These are phyloP conservation scores for Mycena epipterygia DNA, from an alignment of 768 basidiomycete species.

Conservation along the genomic window DNA sequence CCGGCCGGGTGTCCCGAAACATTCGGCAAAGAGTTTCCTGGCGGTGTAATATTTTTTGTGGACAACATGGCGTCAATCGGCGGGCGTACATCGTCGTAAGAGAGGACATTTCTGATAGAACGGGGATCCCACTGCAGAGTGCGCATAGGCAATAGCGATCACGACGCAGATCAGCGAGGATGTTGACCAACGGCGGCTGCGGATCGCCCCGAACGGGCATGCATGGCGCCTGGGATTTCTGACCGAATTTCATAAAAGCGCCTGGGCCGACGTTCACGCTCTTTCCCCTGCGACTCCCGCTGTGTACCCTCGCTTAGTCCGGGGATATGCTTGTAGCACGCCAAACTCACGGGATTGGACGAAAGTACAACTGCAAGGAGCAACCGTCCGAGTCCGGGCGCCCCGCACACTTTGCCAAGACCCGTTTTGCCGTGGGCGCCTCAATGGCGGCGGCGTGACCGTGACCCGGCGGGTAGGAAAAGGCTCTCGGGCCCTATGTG, in stretches of 20 bases:
- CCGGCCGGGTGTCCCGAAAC: constrained; percentile 25
- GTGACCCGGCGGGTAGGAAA: constrained; percentile 6
- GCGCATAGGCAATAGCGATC: constrained; percentile 15
- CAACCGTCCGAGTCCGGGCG: not conserved
- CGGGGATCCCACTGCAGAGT: not conserved
- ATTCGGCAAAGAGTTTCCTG: constrained; percentile 16
- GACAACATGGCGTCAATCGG: not conserved
- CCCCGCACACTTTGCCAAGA: not conserved
- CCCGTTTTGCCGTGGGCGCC: not conserved
- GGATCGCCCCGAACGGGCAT: constrained; percentile 20
- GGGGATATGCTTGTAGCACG: not conserved
- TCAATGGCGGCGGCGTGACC: constrained; percentile 20
- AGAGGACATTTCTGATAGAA: constrained; percentile 22
- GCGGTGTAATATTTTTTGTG: constrained; percentile 9
- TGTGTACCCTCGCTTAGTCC: not conserved
- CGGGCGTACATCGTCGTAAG: not conserved
- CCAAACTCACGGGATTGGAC: not conserved
- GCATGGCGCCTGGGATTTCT: not conserved
- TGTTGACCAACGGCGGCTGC: not conserved
- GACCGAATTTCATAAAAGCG: constrained; percentile 14
- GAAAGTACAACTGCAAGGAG: not conserved
- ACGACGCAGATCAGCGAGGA: constrained; percentile 9
- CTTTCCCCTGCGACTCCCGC: constrained; percentile 17
- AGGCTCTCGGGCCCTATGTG: constrained; percentile 24
- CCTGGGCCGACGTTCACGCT: constrained; percentile 27